Evolutionary conservation across 2,329 filamentous ascomycete species (phyloP).

Genomic region (Penicillium frequentans): DNA sequence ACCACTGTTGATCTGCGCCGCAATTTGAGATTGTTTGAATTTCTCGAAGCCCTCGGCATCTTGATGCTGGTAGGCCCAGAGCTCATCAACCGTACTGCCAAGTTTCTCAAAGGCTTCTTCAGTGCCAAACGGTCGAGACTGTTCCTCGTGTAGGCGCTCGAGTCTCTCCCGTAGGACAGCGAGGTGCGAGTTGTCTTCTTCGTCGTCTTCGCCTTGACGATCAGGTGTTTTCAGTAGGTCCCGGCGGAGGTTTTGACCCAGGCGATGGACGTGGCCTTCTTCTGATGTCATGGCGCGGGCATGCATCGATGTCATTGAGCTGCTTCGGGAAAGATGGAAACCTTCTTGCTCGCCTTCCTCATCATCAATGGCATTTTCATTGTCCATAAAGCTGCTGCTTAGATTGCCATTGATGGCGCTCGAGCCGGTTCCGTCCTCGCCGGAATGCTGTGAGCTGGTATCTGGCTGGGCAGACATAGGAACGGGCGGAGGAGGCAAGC

Average conservation of each 20-base stretch:
- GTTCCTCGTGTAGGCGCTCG: constrained; percentile 43
- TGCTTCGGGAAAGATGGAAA: constrained; percentile 57
- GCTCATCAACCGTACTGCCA: constrained; percentile 47
- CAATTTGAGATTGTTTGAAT: constrained; percentile 48
- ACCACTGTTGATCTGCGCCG: constrained; percentile 47
- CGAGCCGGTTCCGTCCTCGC: constrained; percentile 27
- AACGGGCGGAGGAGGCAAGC: constrained; percentile 44
- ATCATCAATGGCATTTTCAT: constrained; percentile 37
- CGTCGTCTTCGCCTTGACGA: constrained; percentile 35
- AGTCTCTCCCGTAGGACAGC: constrained; percentile 45
- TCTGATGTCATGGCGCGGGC: constrained; percentile 65
- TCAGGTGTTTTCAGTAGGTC: constrained; percentile 58
- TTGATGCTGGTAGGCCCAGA: constrained; percentile 42
- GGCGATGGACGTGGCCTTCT: constrained; percentile 69
- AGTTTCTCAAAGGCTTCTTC: constrained; percentile 42
- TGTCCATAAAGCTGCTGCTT: constrained; percentile 28
- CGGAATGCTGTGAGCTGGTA: constrained; percentile 36
- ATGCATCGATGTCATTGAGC: constrained; percentile 67
- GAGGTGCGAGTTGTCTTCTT: constrained; percentile 45
- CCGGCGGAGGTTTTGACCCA: constrained; percentile 66
- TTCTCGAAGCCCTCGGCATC: constrained; percentile 46
- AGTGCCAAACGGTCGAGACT: constrained; percentile 42
- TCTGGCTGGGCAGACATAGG: constrained; percentile 21
- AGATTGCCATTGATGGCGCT: constrained; percentile 33
- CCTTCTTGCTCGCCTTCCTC: constrained; percentile 45